These are phyloP conservation scores for Schoenoplectus tabernaemontani DNA, from an alignment of 202 grass and related monocot genomes.

Conservation along the genomic window DNA sequence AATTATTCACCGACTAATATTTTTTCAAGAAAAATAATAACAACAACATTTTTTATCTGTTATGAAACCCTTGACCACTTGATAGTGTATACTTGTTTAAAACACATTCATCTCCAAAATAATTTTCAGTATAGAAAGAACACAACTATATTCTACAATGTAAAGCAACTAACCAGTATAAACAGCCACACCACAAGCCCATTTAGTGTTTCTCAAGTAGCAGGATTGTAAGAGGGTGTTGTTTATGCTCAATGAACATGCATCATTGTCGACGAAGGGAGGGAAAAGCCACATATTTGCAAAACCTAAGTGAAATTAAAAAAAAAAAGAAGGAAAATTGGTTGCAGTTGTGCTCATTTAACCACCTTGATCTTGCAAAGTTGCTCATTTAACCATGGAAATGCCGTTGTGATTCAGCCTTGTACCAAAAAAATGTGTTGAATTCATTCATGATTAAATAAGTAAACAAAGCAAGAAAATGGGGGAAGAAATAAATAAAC, in stretches of 20 bases:
- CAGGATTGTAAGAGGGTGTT: slow-evolving; percentile 94
- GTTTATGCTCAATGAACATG: slow-evolving; percentile 79
- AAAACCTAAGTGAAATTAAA: slow-evolving; percentile 11
- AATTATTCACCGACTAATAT: background rate
- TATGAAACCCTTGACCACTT: background rate
- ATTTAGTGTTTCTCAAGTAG: slow-evolving; percentile 97
- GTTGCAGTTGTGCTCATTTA: slow-evolving; percentile 6
- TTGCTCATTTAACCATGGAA: too few relatives aligned
- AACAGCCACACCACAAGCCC: slow-evolving; percentile 97
- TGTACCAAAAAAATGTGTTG: too few relatives aligned
- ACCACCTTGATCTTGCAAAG: slow-evolving; percentile 82
- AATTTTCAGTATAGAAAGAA: background rate
- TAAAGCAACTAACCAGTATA: slow-evolving; percentile 60
- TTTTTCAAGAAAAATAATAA: background rate
- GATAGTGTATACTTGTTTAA: background rate
- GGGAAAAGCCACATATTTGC: slow-evolving; percentile 93
- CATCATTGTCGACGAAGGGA: slow-evolving; percentile 91
- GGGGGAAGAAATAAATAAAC: too few relatives aligned
- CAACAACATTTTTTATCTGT: background rate
- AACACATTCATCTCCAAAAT: background rate
- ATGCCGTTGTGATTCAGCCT: too few relatives aligned
- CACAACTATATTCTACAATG: background rate
- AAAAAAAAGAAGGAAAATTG: slow-evolving; percentile 14
- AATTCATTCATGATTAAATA: too few relatives aligned
- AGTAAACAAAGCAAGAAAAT: too few relatives aligned